Percentiles rank a stretch among this genome's conserved stretches.
These are phyloP conservation scores for Trematosphaeria pertusa DNA, from an alignment of 2,329 filamentous ascomycete species.

Conservation along the genomic window DNA sequence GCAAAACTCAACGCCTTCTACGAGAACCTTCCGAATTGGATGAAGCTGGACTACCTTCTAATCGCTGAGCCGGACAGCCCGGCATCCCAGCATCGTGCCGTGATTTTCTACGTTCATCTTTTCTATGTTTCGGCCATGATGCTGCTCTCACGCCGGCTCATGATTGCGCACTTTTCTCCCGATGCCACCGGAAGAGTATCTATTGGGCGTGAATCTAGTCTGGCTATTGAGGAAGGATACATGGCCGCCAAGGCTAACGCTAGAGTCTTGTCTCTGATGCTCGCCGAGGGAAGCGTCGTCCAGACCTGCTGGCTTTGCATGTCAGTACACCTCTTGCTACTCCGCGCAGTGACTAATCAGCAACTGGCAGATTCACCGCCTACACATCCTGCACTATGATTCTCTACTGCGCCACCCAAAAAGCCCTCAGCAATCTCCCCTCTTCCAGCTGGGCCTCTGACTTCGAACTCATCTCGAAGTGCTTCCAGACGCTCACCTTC, in stretches of 20 bases:
- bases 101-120: conserved; percentile 26
- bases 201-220: conserved; percentile 9
- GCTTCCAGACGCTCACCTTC: conserved; percentile 10
- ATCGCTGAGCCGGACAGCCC: neutral
- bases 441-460: conserved; percentile 4
- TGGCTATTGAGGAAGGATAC: conserved; percentile 22
- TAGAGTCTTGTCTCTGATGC: conserved; percentile 20
- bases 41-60: conserved; percentile 14
- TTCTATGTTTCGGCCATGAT: conserved; percentile 32
- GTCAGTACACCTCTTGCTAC: conserved; percentile 5
- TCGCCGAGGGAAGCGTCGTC: conserved; percentile 18
- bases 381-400: conserved; percentile 24
- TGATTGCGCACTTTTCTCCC: conserved; percentile 15
- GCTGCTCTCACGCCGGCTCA: conserved; percentile 20
- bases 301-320: conserved; percentile 33
- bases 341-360: neutral
- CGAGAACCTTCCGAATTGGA: conserved; percentile 19
- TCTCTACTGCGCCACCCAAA: conserved; percentile 20
- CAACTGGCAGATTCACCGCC: conserved; percentile 16
- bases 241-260: conserved; percentile 23
- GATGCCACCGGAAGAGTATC: conserved; percentile 6
- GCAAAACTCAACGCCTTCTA: conserved; percentile 17
- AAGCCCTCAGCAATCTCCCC: conserved; percentile 13
- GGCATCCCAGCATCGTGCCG: conserved; percentile 5
- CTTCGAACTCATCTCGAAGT: conserved; percentile 14